Evolutionary conservation across 768 basidiomycete genomes (phyloP).

Genomic region (Suillus ampliporus): DNA sequence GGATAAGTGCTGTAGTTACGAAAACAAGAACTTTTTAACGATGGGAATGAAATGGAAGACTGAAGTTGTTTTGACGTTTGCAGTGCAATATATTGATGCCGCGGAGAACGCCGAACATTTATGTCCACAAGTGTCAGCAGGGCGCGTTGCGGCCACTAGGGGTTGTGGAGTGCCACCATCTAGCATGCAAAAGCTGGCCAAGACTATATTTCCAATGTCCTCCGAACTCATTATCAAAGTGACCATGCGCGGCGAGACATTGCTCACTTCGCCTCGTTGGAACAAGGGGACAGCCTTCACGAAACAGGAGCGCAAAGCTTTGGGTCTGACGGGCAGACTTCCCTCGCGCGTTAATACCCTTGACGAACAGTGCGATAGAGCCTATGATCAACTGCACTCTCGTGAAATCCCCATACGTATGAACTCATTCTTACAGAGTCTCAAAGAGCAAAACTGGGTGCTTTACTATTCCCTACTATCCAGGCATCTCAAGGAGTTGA

Average conservation of each 20-base stretch:
- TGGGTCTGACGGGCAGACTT: slow-evolving; percentile 62
- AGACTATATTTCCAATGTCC: slow-evolving; percentile 11
- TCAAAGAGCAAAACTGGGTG: slow-evolving; percentile 83
- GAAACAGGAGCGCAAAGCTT: slow-evolving; percentile 64
- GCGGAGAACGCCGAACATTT: slow-evolving; percentile 29
- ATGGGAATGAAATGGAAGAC: background rate
- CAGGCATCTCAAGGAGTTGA: slow-evolving; percentile 62
- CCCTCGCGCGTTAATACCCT: slow-evolving; percentile 64
- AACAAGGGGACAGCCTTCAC: slow-evolving; percentile 87
- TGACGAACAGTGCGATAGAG: slow-evolving; percentile 77
- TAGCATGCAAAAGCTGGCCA: background rate
- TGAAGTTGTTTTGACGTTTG: background rate
- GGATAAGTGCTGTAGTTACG: slow-evolving; percentile 10
- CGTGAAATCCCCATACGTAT: slow-evolving; percentile 53
- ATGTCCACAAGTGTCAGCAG: background rate
- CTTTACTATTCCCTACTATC: slow-evolving; percentile 75
- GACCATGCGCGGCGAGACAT: slow-evolving; percentile 62
- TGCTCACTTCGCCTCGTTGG: slow-evolving; percentile 70
- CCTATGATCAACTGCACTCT: slow-evolving; percentile 63
- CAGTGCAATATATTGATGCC: background rate
- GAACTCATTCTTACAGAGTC: slow-evolving; percentile 77
- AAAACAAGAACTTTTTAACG: background rate
- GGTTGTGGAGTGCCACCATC: background rate
- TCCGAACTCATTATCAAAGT: slow-evolving; percentile 39
- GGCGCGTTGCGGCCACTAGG: background rate